Evolutionary conservation across 352 stramenopile species (phyloP).

Genomic region (Nothophytophthora sp.): DNA sequence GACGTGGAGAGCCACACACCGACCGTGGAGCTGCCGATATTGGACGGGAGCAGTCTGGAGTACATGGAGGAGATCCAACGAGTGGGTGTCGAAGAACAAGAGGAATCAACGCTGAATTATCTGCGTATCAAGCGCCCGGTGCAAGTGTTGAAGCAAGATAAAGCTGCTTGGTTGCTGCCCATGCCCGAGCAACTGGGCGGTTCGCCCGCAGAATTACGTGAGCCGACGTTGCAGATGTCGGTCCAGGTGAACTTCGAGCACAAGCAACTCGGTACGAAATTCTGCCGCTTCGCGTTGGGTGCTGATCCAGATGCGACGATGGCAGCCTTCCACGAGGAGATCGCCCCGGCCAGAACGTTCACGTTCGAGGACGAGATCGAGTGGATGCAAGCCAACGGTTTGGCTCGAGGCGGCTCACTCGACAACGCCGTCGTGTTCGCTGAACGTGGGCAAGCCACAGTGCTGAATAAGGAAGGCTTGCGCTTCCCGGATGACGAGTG

Average conservation of each 20-base stretch:
- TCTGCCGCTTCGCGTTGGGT: constrained; percentile 40
- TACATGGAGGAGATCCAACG: constrained; percentile 43
- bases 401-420: constrained; percentile 61
- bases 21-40: constrained; percentile 54
- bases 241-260: constrained; percentile 76
- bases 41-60: constrained; percentile 61
- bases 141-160: constrained; percentile 63
- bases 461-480: constrained; percentile 54
- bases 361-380: constrained; percentile 74
- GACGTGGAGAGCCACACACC: constrained; percentile 1
- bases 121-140: constrained; percentile 49
- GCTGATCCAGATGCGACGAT: constrained; percentile 31
- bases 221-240: constrained; percentile 48
- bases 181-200: constrained; percentile 24
- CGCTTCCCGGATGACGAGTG: constrained; percentile 70
- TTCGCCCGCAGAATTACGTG: constrained; percentile 1
- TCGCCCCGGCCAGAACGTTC: constrained; percentile 66
- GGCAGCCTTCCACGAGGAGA: constrained; percentile 26
- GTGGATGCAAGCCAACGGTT: constrained; percentile 50
- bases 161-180: constrained; percentile 67
- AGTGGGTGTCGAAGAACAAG: constrained; percentile 35
- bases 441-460: constrained; percentile 6
- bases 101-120: constrained; percentile 15
- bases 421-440: constrained; percentile 71
- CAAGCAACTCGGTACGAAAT: constrained; percentile 47